Conservation (phyloP, 495 filamentous ascomycete species). For the Astrothelium macrocarpum region DNA sequence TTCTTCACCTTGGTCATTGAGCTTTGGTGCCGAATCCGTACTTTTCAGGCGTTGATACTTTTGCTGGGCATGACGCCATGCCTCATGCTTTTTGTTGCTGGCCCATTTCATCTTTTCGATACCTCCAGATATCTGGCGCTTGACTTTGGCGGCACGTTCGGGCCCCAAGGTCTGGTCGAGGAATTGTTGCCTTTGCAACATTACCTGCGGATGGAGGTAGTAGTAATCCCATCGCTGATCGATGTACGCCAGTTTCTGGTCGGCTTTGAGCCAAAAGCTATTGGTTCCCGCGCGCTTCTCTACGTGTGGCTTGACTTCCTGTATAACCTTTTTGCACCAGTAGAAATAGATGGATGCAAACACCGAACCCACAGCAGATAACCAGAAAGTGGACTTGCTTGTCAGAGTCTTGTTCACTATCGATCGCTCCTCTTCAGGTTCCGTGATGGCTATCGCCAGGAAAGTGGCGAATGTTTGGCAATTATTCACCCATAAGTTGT, state of each 20-base stretch:
- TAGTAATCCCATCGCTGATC: neutral
- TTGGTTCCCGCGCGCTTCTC: neutral
- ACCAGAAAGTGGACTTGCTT: neutral
- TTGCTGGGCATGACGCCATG: neutral
- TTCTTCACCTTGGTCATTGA: neutral
- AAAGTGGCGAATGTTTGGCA: neutral
- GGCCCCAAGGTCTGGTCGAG: neutral
- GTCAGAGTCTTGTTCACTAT: neutral
- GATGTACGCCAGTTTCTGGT: neutral
- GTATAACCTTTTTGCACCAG: neutral
- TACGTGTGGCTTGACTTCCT: neutral
- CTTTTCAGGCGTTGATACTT: neutral
- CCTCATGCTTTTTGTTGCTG: neutral
- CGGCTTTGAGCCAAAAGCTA: neutral
- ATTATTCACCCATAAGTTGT: neutral
- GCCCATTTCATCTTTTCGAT: neutral
- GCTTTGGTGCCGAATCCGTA: neutral
- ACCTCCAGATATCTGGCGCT: neutral
- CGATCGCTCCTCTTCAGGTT: neutral
- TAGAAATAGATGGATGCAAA: neutral
- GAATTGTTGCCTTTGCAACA: neutral
- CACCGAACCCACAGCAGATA: neutral
- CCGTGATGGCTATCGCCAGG: neutral
- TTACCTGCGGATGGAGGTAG: neutral
- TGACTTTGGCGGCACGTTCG: neutral